Percentiles rank a stretch among this genome's conserved stretches.
Evolutionary conservation across 352 stramenopile genomes (phyloP).

Genomic region (Pythium aquatile): DNA sequence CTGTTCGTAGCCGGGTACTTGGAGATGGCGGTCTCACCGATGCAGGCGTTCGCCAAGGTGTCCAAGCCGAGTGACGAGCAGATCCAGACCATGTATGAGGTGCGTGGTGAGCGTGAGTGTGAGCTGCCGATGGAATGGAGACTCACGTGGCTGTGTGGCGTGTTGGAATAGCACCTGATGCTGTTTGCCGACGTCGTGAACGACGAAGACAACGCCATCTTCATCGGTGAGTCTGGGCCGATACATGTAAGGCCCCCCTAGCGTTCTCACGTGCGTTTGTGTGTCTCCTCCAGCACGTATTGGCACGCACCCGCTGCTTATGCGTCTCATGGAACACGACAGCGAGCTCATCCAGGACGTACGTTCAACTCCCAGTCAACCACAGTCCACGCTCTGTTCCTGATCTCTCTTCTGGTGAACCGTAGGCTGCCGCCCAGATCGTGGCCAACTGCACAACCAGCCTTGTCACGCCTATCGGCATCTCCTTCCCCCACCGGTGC

Average conservation of each 20-base stretch:
- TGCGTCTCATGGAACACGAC: constrained; percentile 80
- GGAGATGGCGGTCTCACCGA: constrained; percentile 42
- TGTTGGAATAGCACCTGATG: constrained; percentile 32
- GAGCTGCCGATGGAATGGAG: too few relatives aligned
- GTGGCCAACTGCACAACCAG: constrained; percentile 59
- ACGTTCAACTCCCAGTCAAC: not conserved
- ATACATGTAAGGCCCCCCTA: not conserved
- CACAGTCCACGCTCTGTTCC: not conserved
- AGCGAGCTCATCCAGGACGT: constrained; percentile 77
- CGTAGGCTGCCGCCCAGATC: constrained; percentile 60
- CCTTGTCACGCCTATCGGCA: constrained; percentile 45
- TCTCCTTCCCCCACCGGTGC: constrained; percentile 61
- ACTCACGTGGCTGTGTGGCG: too few relatives aligned
- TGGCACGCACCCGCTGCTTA: constrained; percentile 58
- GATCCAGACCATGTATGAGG: constrained; percentile 41
- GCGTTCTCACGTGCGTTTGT: not conserved
- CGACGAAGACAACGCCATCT: constrained; percentile 83
- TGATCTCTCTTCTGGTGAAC: not conserved
- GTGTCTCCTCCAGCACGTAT: constrained; percentile 43
- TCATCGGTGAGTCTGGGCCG: constrained; percentile 41
- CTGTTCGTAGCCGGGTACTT: constrained; percentile 57
- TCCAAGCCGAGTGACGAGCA: constrained; percentile 30
- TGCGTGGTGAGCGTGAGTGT: constrained; percentile 5
- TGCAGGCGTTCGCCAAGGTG: constrained; percentile 46
- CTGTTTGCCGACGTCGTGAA: constrained; percentile 54